These are phyloP conservation scores for Dioszegia crocea DNA, from an alignment of 768 basidiomycete species.

Conservation along the genomic window DNA sequence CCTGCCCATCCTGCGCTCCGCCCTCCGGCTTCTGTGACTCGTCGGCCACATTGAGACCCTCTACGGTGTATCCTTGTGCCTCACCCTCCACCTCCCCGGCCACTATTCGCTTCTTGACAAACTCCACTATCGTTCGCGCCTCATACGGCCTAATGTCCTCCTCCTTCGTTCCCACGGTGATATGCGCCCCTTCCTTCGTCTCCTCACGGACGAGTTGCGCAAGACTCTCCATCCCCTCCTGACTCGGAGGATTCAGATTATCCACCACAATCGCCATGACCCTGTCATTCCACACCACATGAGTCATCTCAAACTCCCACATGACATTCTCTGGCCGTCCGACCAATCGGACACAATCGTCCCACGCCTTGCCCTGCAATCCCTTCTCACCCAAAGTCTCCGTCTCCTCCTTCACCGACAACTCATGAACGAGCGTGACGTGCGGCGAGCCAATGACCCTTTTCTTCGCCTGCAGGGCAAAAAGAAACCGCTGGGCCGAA, in stretches of 20 bases:
- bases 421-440: constrained; percentile 77
- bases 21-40: too few species aligned
- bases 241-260: constrained; percentile 51
- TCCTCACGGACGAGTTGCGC: constrained; percentile 53
- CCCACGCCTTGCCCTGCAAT: constrained; percentile 51
- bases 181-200: constrained; percentile 61
- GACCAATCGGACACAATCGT: constrained; percentile 56
- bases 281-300: constrained; percentile 68
- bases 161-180: constrained; percentile 75
- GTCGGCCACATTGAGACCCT: too few species aligned
- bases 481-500: constrained; percentile 5
- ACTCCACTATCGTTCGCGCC: constrained; percentile 54
- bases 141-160: constrained; percentile 62
- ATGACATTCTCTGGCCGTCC: constrained; percentile 52
- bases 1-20: too few species aligned
- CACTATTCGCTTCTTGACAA: constrained; percentile 11
- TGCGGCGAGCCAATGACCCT: constrained; percentile 67
- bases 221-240: constrained; percentile 43
- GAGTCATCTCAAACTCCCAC: constrained; percentile 60
- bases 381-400: constrained; percentile 5
- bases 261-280: constrained; percentile 78
- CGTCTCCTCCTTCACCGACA: constrained; percentile 48
- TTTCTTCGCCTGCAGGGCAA: constrained; percentile 13
- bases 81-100: constrained; percentile 27
- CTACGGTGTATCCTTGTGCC: constrained; percentile 32